A percentile compares a stretch with the other conserved stretches of the same genome.
Evolutionary conservation across 2,329 filamentous ascomycete genomes (phyloP).

Genomic region (Clonostachys solani): DNA sequence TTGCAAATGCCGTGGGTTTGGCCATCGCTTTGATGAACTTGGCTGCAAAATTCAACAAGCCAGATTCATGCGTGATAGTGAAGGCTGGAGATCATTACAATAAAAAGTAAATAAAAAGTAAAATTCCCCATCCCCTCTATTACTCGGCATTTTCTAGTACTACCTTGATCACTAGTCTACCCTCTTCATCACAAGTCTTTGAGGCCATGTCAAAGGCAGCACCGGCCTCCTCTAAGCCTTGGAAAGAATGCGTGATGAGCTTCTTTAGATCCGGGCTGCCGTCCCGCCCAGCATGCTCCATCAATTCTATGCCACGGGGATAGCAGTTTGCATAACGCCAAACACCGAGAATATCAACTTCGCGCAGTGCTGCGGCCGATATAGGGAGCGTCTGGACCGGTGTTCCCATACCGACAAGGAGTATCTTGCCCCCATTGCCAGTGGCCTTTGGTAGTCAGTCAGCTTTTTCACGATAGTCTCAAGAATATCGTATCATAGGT

Average conservation of each 20-base stretch:
- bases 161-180: constrained; percentile 9
- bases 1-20: constrained; percentile 52
- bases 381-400: constrained; percentile 67
- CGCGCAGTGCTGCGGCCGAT: constrained; percentile 61
- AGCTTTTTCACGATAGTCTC: too few species aligned
- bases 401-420: constrained; percentile 71
- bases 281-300: constrained; percentile 2
- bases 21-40: constrained; percentile 51
- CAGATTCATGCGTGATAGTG: constrained; percentile 17
- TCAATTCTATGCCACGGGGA: constrained; percentile 6
- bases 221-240: constrained; percentile 3
- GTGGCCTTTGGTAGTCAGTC: not conserved
- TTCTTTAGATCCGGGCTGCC: constrained; percentile 6
- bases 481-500: constrained; percentile 14
- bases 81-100: too few species aligned
- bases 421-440: constrained; percentile 56
- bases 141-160: constrained; percentile 6
- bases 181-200: constrained; percentile 6
- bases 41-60: constrained; percentile 43
- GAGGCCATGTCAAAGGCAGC: constrained; percentile 7
- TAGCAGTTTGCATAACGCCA: constrained; percentile 59
- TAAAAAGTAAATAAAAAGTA: too few species aligned
- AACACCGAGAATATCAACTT: constrained; percentile 66
- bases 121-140: not conserved
- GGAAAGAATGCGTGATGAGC: constrained; percentile 7